phyloP scores from a whole-genome alignment of 371 early-diverging fungal species.

The Sporodiniella umbellata region DNA sequence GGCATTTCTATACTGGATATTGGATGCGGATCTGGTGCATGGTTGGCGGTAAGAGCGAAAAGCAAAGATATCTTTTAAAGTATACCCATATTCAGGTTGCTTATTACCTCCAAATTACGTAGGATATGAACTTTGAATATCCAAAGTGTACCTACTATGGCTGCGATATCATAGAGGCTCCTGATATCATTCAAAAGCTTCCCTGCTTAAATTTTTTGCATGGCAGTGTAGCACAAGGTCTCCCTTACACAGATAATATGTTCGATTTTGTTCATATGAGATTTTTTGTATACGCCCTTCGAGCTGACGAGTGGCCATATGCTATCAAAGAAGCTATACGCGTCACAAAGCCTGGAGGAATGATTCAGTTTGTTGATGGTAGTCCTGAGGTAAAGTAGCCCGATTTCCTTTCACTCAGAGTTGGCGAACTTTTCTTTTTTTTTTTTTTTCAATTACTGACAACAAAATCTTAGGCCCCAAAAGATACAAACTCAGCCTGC shows the following conservation, averaged over 20 bases:
- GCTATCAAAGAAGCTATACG: constrained; percentile 38
- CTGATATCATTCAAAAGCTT: too few species aligned
- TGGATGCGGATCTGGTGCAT: constrained; percentile 44
- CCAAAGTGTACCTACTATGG: constrained; percentile 29
- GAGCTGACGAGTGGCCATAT: constrained; percentile 27
- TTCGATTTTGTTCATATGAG: constrained; percentile 45
- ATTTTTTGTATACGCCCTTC: constrained; percentile 35
- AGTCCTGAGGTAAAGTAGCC: not conserved
- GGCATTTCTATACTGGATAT: constrained; percentile 27
- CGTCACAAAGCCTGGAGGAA: constrained; percentile 52
- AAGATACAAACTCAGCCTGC: too few species aligned
- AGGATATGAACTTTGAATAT: constrained; percentile 32
- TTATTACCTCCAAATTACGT: too few species aligned
- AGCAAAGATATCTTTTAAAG: too few species aligned
- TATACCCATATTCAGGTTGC: constrained; percentile 20
- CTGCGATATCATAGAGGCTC: constrained; percentile 22
- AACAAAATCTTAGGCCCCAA: too few species aligned
- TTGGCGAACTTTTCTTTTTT: too few species aligned
- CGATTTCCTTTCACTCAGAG: too few species aligned
- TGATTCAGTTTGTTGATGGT: constrained; percentile 34
- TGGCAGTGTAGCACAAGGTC: constrained; percentile 23
- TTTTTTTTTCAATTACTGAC: too few species aligned
- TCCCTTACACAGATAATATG: constrained; percentile 14
- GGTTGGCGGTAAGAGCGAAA: constrained; percentile 20
- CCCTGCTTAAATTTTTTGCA: too few species aligned